A percentile compares a stretch with the other conserved stretches of the same genome.
Evolutionary conservation across 2,329 filamentous ascomycete genomes (phyloP).

Genomic region (Cryphonectria carpinicola): DNA sequence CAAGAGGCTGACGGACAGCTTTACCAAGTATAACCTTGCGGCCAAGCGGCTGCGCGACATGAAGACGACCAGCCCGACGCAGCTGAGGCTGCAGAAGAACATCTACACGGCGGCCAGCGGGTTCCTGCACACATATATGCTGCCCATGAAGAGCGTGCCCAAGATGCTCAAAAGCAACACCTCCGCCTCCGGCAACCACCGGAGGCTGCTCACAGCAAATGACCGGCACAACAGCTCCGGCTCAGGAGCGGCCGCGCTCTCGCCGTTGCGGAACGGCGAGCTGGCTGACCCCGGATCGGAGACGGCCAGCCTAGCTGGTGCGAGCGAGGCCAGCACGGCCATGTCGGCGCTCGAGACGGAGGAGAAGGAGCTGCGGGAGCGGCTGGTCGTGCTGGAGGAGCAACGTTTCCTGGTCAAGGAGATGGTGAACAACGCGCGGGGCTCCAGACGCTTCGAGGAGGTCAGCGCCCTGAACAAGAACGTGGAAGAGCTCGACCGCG

Average conservation of each 20-base stretch:
- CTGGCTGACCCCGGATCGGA: slow-evolving; percentile 45
- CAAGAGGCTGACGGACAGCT: slow-evolving; percentile 87
- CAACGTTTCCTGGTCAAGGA: slow-evolving; percentile 87
- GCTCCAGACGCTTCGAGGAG: slow-evolving; percentile 82
- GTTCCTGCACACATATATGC: slow-evolving; percentile 89
- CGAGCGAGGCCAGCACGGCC: slow-evolving; percentile 56
- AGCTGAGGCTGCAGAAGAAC: slow-evolving; percentile 76
- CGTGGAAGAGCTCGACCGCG: slow-evolving; percentile 77
- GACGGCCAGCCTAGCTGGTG: slow-evolving; percentile 50
- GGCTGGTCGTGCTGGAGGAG: slow-evolving; percentile 84
- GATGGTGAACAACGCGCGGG: slow-evolving; percentile 80
- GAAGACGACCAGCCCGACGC: slow-evolving; percentile 71
- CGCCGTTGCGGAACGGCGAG: slow-evolving; percentile 54
- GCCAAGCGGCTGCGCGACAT: slow-evolving; percentile 82
- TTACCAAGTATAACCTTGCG: slow-evolving; percentile 83
- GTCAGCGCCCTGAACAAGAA: slow-evolving; percentile 79
- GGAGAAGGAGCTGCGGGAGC: slow-evolving; percentile 80
- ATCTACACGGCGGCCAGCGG: slow-evolving; percentile 81
- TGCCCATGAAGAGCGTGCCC: slow-evolving; percentile 78
- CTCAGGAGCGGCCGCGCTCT: slow-evolving; percentile 32
- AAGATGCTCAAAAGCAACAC: slow-evolving; percentile 58
- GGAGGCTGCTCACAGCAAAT: slow-evolving; percentile 35
- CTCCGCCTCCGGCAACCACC: slow-evolving; percentile 37
- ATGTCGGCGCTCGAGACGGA: slow-evolving; percentile 72
- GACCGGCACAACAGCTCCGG: slow-evolving; percentile 24